These are phyloP conservation scores for Colletotrichum nymphaeae DNA, from an alignment of 2,329 filamentous ascomycete genomes.

Conservation along the genomic window DNA sequence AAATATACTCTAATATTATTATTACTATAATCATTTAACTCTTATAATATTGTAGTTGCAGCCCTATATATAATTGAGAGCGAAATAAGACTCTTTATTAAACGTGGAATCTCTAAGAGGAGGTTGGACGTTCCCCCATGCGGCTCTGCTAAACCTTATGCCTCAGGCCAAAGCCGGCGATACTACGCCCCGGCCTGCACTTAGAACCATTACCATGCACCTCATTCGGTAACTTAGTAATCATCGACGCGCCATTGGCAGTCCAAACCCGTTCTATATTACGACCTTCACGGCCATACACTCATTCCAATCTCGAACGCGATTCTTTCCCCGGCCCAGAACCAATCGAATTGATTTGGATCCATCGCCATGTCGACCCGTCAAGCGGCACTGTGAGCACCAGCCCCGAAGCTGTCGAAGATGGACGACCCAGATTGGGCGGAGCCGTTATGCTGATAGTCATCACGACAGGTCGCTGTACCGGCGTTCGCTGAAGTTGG, in stretches of 20 bases:
- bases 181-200: neutral
- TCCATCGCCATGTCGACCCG: constrained; percentile 54
- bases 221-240: neutral
- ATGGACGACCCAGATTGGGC: neutral
- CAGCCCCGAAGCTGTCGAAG: neutral
- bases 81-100: too few relatives aligned
- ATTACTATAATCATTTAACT: too few relatives aligned
- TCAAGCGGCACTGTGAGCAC: constrained; percentile 63
- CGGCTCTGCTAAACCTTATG: neutral
- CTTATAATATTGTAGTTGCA: too few relatives aligned
- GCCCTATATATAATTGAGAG: too few relatives aligned
- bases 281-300: neutral
- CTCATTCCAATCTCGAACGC: too few relatives aligned
- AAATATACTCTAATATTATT: too few relatives aligned
- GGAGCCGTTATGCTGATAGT: neutral
- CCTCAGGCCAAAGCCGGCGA: neutral
- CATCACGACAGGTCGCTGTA: constrained; percentile 77
- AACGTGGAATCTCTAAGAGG: too few relatives aligned
- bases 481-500: constrained; percentile 90
- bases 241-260: neutral
- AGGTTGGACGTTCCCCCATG: too few relatives aligned
- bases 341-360: neutral
- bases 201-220: neutral
- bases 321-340: neutral
- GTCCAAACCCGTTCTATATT: neutral